A percentile compares a stretch with the other conserved stretches of the same genome.
Evolutionary conservation across 116 monocot species (phyloP).

Genomic region (Thalassia testudinum): DNA sequence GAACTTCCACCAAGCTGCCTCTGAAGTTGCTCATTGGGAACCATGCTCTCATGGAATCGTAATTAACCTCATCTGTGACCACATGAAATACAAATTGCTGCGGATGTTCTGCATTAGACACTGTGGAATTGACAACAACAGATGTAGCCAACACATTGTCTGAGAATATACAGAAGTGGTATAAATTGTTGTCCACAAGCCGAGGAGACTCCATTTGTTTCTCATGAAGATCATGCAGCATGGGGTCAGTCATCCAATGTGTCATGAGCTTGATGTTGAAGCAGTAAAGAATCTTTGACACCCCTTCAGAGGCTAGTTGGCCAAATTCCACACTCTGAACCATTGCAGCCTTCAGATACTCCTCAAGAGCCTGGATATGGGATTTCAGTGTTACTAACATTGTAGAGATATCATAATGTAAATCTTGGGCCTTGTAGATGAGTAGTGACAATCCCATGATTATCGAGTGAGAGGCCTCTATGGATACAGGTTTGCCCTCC

Average conservation of each 20-base stretch:
- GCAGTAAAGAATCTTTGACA: constrained; percentile 50
- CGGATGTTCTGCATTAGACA: constrained; percentile 61
- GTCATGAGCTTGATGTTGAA: constrained; percentile 35
- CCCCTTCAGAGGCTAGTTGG: constrained; percentile 36
- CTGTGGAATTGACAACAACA: constrained; percentile 58
- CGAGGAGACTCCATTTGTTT: constrained; percentile 37
- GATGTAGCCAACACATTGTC: constrained; percentile 61
- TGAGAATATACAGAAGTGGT: constrained; percentile 69
- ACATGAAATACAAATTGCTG: constrained; percentile 69
- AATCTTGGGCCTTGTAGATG: constrained; percentile 54
- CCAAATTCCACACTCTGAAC: constrained; percentile 46
- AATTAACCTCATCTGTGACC: constrained; percentile 41
- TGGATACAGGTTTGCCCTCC: constrained; percentile 23
- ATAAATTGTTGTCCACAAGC: constrained; percentile 52
- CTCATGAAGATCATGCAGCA: constrained; percentile 16
- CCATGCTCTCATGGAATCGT: constrained; percentile 43
- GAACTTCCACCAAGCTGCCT: constrained; percentile 46
- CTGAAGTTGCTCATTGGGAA: constrained; percentile 43
- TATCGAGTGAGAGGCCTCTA: constrained; percentile 38
- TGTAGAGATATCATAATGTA: constrained; percentile 64
- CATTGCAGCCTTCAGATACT: constrained; percentile 42
- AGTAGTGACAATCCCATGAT: constrained; percentile 26
- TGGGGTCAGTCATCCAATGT: constrained; percentile 27
- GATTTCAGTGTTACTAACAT: constrained; percentile 45
- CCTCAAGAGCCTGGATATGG: constrained; percentile 54